Evolutionary conservation across 345 rosid species (phyloP).

Genomic region (Aquilaria malaccensis): DNA sequence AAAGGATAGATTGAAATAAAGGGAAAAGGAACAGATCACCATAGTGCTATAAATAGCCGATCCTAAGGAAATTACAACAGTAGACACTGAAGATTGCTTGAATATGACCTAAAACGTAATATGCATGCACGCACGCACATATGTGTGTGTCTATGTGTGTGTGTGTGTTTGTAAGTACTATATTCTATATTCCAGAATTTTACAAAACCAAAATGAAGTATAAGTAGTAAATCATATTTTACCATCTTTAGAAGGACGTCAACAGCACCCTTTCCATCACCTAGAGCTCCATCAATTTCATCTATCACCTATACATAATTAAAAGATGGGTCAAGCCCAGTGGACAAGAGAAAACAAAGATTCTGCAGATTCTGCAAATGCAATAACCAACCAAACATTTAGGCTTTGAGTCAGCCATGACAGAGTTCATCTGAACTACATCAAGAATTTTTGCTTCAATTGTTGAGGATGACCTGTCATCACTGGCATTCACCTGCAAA

Average conservation of each 20-base stretch:
- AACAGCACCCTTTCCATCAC: conserved; percentile 97
- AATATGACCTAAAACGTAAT: neutral
- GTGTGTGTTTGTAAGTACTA: too few species aligned
- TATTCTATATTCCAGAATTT: too few species aligned
- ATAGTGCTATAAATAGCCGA: too few species aligned
- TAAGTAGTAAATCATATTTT: conserved; percentile 16
- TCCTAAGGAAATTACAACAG: too few species aligned
- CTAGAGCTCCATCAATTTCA: conserved; percentile 99
- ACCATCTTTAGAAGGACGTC: conserved; percentile 94
- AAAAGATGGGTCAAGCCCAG: conserved; percentile 10
- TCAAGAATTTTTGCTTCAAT: conserved; percentile 93
- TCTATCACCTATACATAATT: conserved; percentile 68
- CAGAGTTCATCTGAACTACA: conserved; percentile 96
- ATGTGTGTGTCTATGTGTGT: too few species aligned
- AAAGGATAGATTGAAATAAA: too few species aligned
- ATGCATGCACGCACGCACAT: too few species aligned
- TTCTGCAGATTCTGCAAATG: conserved; percentile 4
- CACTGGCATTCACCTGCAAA: conserved; percentile 90
- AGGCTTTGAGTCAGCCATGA: conserved; percentile 81
- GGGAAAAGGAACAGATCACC: too few species aligned
- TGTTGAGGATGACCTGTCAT: conserved; percentile 78
- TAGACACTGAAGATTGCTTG: neutral
- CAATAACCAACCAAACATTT: conserved; percentile 69
- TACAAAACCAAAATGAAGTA: too few species aligned
- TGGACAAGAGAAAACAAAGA: conserved; percentile 3